phyloP scores from a whole-genome alignment of 169 alveolate species.

The Cardiosporidium cionae region DNA sequence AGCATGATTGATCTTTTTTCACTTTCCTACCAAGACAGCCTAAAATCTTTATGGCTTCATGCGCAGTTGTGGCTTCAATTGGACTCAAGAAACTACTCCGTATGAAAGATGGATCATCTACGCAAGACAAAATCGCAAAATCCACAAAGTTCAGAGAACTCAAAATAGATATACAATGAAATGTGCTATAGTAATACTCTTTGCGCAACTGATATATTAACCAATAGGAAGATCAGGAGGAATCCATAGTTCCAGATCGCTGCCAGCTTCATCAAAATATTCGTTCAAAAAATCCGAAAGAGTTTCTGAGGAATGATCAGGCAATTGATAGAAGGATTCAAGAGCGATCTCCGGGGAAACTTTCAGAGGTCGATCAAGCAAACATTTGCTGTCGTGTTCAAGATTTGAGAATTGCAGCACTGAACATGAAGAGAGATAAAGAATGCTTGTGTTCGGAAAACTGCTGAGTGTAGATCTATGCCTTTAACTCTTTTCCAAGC shows the following conservation, averaged over 20 bases:
- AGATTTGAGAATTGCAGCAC: neutral
- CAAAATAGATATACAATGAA: neutral
- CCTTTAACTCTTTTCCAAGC: too few species aligned
- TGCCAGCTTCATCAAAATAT: neutral
- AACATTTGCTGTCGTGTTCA: neutral
- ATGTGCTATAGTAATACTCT: too few species aligned
- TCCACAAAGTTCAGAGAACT: neutral
- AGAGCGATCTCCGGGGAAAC: neutral
- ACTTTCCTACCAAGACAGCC: neutral
- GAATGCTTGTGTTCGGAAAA: too few species aligned
- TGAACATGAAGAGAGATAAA: too few species aligned
- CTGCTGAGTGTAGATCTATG: too few species aligned
- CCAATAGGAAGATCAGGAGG: neutral
- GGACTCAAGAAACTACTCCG: neutral
- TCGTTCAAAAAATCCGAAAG: neutral
- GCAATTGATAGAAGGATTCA: neutral
- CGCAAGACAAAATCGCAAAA: neutral
- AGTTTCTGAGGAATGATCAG: neutral
- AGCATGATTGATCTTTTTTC: neutral
- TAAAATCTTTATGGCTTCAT: neutral
- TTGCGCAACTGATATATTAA: too few species aligned
- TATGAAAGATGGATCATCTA: neutral
- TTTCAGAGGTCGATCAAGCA: neutral
- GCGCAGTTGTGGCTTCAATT: neutral
- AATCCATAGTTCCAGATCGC: neutral